Evolutionary conservation across 768 basidiomycete genomes (phyloP), one percentile per base, ranked within the genome.

Genomic region (Crassisporium funariophilum): DNA sequence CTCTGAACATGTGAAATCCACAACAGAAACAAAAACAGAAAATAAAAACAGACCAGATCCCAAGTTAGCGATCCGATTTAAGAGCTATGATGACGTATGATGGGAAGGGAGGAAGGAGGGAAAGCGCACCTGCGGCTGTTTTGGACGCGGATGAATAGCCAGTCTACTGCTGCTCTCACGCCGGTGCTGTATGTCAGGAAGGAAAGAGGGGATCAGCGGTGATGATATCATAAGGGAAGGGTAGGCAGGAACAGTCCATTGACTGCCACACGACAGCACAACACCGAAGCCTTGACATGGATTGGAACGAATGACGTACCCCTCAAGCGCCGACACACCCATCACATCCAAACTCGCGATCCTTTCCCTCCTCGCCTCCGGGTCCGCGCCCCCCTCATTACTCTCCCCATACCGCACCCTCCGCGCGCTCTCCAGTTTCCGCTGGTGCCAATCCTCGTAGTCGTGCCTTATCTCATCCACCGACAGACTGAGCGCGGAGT

Each of bases 81-180:
- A n/a, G n/a, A n/a, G n/a, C n/a, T n/a, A n/a, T n/a, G n/a, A n/a
- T n/a, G n/a, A n/a, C n/a, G n/a, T n/a, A n/a, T n/a, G n/a, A n/a
- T n/a, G n/a, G n/a, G n/a, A n/a, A n/a, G n/a, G n/a, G n/a, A n/a
- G n/a, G n/a, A n/a, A n/a, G n/a, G n/a, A 9, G 17, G 21, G 5
- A 13, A 45, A 13, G 50, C 64, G 27, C 48, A 84, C 86, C 82
- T 80, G 53, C 88, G 73, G 53, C 90, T 91, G 55, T 93, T 94
- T 68, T 95, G 92, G 4, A 97, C 94, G 0, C 94, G 79, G 44
- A 95, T 82, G 62, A 95, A 95, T 20, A 98, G 61, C 95, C 95
- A 98, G 60, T 97, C 89, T 2, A 97, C 89, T 0, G 90, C 93
- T 40, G 88, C 88, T 45, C 87, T 79, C 12, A 95, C 85, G 1